Evolutionary conservation across 331 rosid genomes (phyloP).

Genomic region (Acacia concinna): DNA sequence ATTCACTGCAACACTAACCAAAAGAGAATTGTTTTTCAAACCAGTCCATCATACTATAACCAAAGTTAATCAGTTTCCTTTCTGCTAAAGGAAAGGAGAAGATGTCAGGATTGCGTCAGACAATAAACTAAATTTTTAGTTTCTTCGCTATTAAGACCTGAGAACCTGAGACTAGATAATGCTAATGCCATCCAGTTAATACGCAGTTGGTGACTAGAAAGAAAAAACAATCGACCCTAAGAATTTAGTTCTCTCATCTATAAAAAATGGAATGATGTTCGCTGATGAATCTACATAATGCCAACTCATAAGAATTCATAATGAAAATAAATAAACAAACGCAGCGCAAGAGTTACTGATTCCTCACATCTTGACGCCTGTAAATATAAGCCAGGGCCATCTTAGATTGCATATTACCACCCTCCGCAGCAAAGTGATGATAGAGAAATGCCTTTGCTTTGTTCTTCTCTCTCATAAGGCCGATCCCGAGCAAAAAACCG

Average conservation of each 20-base stretch:
- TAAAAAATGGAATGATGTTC: neutral
- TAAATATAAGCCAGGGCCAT: slow-evolving; percentile 92
- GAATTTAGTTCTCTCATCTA: neutral
- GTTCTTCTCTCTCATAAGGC: slow-evolving; percentile 66
- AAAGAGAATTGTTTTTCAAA: neutral
- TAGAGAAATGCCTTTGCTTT: slow-evolving; percentile 68
- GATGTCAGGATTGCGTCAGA: neutral
- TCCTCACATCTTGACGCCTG: slow-evolving; percentile 80
- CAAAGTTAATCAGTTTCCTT: neutral
- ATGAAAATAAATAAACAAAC: neutral
- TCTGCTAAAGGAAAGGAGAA: neutral
- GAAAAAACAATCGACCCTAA: neutral
- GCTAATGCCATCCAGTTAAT: neutral
- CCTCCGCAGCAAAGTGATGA: slow-evolving; percentile 74
- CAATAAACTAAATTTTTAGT: neutral
- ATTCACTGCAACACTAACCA: neutral
- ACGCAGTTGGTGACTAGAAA: neutral
- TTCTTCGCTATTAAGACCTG: neutral
- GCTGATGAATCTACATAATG: neutral
- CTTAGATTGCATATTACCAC: slow-evolving; percentile 88
- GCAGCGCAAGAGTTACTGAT: neutral
- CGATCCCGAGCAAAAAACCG: slow-evolving; percentile 75
- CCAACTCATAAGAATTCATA: neutral
- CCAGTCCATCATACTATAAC: neutral
- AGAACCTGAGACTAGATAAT: neutral